These are phyloP conservation scores for Penicillium malachiteum DNA, from an alignment of 495 filamentous ascomycete species.

Conservation along the genomic window DNA sequence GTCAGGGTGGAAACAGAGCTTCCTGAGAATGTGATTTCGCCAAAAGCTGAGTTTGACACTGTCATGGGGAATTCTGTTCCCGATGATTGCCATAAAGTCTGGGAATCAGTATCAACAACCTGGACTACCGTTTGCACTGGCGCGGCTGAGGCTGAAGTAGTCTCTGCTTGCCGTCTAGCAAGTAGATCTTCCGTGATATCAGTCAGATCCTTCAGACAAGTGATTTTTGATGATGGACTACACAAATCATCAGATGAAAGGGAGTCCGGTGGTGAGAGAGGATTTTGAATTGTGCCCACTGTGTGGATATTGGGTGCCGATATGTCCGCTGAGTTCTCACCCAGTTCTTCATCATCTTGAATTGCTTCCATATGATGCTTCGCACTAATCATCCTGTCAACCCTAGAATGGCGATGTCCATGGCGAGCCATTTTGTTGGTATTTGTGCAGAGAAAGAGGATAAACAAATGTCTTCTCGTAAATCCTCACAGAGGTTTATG, in stretches of 20 bases:
- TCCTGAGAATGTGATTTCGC: constrained; percentile 11
- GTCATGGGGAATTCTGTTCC: constrained; percentile 18
- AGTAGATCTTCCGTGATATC: neutral
- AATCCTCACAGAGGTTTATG: constrained; percentile 23
- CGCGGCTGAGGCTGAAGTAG: neutral
- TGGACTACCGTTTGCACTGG: constrained; percentile 18
- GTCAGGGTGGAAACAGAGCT: neutral
- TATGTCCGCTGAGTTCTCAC: neutral
- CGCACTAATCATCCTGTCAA: constrained; percentile 15
- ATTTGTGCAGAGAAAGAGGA: neutral
- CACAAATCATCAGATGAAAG: constrained; percentile 8
- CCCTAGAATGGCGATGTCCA: constrained; percentile 23
- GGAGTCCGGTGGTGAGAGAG: constrained; percentile 3
- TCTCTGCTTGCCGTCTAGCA: constrained; percentile 19
- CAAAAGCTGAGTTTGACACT: constrained; percentile 14
- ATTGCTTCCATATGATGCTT: constrained; percentile 15
- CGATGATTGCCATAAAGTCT: constrained; percentile 17
- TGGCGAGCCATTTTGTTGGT: constrained; percentile 23
- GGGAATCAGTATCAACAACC: constrained; percentile 21
- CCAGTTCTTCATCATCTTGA: neutral
- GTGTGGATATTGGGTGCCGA: neutral
- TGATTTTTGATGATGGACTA: constrained; percentile 9
- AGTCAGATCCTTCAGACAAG: constrained; percentile 8
- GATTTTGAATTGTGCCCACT: neutral
- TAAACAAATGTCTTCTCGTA: constrained; percentile 2